Evolutionary conservation across 192 early-diverging fungal genomes (phyloP).

Genomic region (Gamsiella multidivaricata): DNA sequence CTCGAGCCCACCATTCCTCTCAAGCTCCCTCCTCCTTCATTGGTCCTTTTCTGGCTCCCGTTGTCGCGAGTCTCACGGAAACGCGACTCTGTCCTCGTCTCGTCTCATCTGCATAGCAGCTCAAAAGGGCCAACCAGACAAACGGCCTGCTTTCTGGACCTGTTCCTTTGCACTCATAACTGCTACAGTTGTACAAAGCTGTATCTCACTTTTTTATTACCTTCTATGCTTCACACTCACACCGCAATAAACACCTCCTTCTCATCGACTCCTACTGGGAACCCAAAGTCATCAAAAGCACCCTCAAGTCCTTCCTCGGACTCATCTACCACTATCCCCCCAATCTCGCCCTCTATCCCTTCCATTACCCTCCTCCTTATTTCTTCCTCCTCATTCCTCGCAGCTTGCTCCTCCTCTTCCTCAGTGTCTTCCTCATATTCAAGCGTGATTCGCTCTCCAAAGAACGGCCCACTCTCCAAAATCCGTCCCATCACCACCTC

Average conservation of each 20-base stretch:
- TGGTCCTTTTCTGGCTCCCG: too few relatives aligned
- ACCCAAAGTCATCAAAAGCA: constrained; percentile 47
- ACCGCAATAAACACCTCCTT: background rate
- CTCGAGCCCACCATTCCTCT: too few relatives aligned
- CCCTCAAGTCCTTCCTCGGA: constrained; percentile 7
- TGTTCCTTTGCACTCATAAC: too few relatives aligned
- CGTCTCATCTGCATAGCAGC: too few relatives aligned
- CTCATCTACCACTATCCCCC: background rate
- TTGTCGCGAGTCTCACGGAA: too few relatives aligned
- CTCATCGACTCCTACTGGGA: constrained; percentile 13
- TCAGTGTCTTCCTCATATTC: constrained; percentile 12
- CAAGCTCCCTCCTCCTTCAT: too few relatives aligned
- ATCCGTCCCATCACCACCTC: constrained; percentile 25
- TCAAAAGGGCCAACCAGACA: too few relatives aligned
- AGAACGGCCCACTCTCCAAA: constrained; percentile 16
- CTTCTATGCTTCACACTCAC: background rate
- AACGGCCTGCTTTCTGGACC: too few relatives aligned
- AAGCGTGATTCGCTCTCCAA: constrained; percentile 1
- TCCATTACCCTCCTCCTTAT: background rate
- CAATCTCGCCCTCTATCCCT: background rate
- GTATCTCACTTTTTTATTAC: too few relatives aligned
- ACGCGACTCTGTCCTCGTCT: too few relatives aligned
- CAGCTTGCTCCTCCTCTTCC: constrained; percentile 11
- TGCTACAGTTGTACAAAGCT: too few relatives aligned
- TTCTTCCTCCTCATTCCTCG: background rate